phyloP scores from a whole-genome alignment of 306 rosid genomes.

The Albizia julibrissin region DNA sequence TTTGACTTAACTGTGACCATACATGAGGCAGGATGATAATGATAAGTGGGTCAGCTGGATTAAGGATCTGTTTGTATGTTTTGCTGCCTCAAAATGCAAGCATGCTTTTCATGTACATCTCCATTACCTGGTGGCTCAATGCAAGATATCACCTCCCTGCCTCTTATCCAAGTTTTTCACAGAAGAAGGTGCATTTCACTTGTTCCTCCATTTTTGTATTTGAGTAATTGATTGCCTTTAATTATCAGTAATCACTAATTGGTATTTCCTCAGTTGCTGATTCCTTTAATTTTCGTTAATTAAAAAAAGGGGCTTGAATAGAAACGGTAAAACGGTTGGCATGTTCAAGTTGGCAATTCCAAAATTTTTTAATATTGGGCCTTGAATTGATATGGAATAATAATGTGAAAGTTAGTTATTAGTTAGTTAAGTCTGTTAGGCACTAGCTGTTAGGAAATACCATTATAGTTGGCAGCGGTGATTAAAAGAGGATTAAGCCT shows the following conservation, averaged over 20 bases:
- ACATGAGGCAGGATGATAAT: conserved; percentile 63
- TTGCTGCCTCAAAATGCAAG: conserved; percentile 65
- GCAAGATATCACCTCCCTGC: conserved; percentile 60
- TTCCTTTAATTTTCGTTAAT: background rate
- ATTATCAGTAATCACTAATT: background rate
- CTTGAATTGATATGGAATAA: too few species aligned
- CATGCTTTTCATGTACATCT: conserved; percentile 68
- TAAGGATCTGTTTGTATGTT: conserved; percentile 68
- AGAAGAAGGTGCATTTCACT: conserved; percentile 66
- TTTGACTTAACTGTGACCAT: conserved; percentile 21
- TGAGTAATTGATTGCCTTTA: background rate
- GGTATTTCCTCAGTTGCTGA: background rate
- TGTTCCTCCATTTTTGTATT: conserved; percentile 4
- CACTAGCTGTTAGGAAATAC: too few species aligned
- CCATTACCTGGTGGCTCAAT: conserved; percentile 57
- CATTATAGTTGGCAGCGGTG: too few species aligned
- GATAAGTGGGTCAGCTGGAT: conserved; percentile 61
- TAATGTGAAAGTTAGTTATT: too few species aligned
- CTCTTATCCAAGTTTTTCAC: conserved; percentile 70
- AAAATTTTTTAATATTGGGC: background rate
- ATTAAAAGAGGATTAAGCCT: too few species aligned
- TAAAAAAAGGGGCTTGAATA: background rate
- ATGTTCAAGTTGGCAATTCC: background rate
- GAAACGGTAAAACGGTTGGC: background rate
- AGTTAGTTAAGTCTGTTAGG: too few species aligned